These are phyloP conservation scores for Erythrobasidium hasegawianum DNA, from an alignment of 1,284 basidiomycete genomes.

Conservation along the genomic window DNA sequence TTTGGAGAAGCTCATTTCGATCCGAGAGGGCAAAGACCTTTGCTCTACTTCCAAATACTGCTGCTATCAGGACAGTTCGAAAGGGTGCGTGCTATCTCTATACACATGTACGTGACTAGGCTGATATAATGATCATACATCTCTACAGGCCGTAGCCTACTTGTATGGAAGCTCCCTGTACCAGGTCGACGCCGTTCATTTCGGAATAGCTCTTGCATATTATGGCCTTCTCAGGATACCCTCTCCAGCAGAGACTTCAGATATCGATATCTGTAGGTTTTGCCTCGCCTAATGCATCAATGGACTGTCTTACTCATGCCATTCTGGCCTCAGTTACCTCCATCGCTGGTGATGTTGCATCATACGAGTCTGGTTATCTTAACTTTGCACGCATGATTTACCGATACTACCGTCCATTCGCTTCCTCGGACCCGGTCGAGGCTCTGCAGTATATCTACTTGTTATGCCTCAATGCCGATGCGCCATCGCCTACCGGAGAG, in stretches of 20 bases:
- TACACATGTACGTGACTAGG: no score
- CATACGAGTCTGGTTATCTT: constrained; percentile 52
- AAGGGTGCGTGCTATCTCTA: constrained; percentile 67
- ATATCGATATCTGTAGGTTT: constrained; percentile 70
- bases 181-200: constrained; percentile 90
- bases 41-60: constrained; percentile 82
- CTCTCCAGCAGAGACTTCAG: constrained; percentile 69
- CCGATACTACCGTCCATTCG: constrained; percentile 87
- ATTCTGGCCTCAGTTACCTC: constrained; percentile 32
- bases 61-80: constrained; percentile 94
- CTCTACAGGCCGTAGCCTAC: constrained; percentile 75
- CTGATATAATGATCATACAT: no score
- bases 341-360: constrained; percentile 9
- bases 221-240: constrained; percentile 87
- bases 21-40: constrained; percentile 60
- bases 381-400: constrained; percentile 83
- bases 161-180: constrained; percentile 83
- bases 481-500: constrained; percentile 59
- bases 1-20: constrained; percentile 93
- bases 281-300: no score
- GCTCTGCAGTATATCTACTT: constrained; percentile 95
- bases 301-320: no score
- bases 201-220: constrained; percentile 86
- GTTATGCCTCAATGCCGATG: constrained; percentile 75
- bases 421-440: constrained; percentile 83